Percentiles rank a stretch among this genome's conserved stretches.
phyloP scores from a whole-genome alignment of 2,329 filamentous ascomycete species.

The Dactylellina leptospora region DNA sequence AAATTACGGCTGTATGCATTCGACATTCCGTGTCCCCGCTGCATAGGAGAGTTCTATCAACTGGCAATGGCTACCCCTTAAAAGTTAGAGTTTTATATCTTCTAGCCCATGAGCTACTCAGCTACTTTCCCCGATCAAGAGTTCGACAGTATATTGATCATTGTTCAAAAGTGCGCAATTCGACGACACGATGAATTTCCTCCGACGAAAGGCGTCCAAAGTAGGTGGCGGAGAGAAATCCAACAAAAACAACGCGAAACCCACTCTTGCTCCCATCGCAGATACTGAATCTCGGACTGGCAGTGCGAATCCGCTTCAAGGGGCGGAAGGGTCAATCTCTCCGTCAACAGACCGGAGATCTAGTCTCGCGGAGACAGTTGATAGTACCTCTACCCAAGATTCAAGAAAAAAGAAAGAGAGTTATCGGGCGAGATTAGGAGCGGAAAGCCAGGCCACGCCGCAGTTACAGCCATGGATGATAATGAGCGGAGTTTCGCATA shows the following conservation, averaged over 20 bases:
- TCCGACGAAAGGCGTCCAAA: constrained; percentile 43
- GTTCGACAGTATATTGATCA: neutral
- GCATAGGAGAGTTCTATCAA: constrained; percentile 9
- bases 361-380: constrained; percentile 37
- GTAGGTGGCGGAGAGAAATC: constrained; percentile 20
- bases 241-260: constrained; percentile 53
- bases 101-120: neutral
- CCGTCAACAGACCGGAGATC: constrained; percentile 10
- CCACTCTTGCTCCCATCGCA: constrained; percentile 20
- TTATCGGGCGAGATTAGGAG: constrained; percentile 23
- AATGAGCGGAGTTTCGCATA: constrained; percentile 37
- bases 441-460: constrained; percentile 20
- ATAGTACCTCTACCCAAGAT: constrained; percentile 30
- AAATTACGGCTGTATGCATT: constrained; percentile 41
- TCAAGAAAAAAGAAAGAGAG: constrained; percentile 42
- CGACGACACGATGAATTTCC: constrained; percentile 30
- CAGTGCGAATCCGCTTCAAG: neutral
- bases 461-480: constrained; percentile 33
- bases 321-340: neutral
- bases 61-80: constrained; percentile 36
- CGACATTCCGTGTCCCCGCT: constrained; percentile 32
- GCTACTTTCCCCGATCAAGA: neutral
- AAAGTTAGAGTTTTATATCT: too few relatives aligned
- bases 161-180: neutral
- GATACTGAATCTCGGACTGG: constrained; percentile 29